Base-by-base conservation (phyloP, 768 basidiomycete species). In the Suillus fuscotomentosus region DNA sequence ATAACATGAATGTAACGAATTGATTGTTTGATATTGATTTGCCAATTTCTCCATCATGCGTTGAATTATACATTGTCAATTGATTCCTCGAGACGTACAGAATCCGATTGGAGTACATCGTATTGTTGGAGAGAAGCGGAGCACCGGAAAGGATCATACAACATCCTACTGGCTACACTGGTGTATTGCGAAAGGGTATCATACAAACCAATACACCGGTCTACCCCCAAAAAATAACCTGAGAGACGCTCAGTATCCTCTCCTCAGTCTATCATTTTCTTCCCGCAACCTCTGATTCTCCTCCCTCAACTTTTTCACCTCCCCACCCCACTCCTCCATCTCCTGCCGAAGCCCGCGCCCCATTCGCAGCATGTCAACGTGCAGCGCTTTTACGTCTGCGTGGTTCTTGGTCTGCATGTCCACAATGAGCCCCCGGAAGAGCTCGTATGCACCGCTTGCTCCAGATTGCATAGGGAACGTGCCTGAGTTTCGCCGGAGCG, bases 381-480 rank as follows among this genome's bases (percentile, higher is more conserved):
- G 91, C 63, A 92, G 76, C 2, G 88, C 89, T 72, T 84, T 82
- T 82, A 92, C 85, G 79, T 91, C 88, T n/a, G 84, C 80, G 69
- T 84, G 82, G 27, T 85, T 87, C 72, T 92, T 89, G 66, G 82
- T 80, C 72, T 87, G 88, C 70, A 85, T 89, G 67, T 92, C 91
- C 67, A 82, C 84, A 86, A 92, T 86, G 64, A 86, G 88, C 62
- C 92, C 90, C 53, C 83, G 82, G 34, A 91, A 79, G 47, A 88
- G 87, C 57, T 90, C 86, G 17, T 86, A 82, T 6, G 53, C 55
- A 38, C 48, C 47, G 42, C 68, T 34, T 69, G 71, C 75, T 13
- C 75, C 71, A 1, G 70, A 74, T 43, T 71, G 73, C 67, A 69
- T 78, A 63, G 70, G 74, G 50, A 72, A 65, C 57, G 66, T 68